These are phyloP conservation scores for Tardiomyces digboiensis DNA, from an alignment of 1,139 yeast genomes.

Conservation along the genomic window DNA sequence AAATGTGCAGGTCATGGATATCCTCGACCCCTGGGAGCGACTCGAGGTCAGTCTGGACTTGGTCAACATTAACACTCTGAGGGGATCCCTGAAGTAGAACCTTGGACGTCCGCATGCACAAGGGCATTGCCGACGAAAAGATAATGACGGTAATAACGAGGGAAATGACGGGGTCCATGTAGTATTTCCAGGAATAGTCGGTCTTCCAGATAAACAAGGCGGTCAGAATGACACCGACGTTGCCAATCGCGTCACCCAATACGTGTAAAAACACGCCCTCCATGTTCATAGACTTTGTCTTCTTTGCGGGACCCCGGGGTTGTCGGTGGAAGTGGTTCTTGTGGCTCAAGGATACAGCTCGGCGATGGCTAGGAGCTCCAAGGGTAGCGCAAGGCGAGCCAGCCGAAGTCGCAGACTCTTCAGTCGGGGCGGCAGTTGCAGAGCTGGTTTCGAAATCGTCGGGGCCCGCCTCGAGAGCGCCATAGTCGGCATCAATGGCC, in stretches of 20 bases:
- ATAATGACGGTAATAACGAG: slow-evolving; percentile 79
- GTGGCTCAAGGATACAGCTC: slow-evolving; percentile 17
- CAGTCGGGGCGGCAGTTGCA: too few relatives aligned
- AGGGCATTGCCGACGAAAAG: slow-evolving; percentile 84
- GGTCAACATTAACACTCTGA: slow-evolving; percentile 62
- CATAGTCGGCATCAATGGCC: background rate
- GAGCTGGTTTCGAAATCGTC: too few relatives aligned
- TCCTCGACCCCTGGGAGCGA: slow-evolving; percentile 65
- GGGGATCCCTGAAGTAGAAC: slow-evolving; percentile 94
- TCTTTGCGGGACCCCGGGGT: slow-evolving; percentile 17
- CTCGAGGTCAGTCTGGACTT: slow-evolving; percentile 58
- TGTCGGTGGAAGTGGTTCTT: slow-evolving; percentile 31
- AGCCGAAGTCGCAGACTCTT: too few relatives aligned
- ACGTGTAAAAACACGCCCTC: slow-evolving; percentile 96
- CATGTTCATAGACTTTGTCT: slow-evolving; percentile 68
- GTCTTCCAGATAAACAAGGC: slow-evolving; percentile 95
- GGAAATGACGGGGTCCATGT: slow-evolving; percentile 81
- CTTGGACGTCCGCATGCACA: slow-evolving; percentile 79
- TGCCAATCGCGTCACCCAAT: slow-evolving; percentile 93
- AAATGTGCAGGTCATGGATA: slow-evolving; percentile 91
- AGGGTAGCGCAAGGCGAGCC: background rate
- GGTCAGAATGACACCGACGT: slow-evolving; percentile 83
- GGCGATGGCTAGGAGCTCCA: slow-evolving; percentile 6
- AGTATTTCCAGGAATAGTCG: slow-evolving; percentile 76
- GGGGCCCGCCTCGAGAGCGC: too few relatives aligned